Base-by-base conservation (phyloP, 1,284 basidiomycete species). In the Rhodotorula sp. region DNA sequence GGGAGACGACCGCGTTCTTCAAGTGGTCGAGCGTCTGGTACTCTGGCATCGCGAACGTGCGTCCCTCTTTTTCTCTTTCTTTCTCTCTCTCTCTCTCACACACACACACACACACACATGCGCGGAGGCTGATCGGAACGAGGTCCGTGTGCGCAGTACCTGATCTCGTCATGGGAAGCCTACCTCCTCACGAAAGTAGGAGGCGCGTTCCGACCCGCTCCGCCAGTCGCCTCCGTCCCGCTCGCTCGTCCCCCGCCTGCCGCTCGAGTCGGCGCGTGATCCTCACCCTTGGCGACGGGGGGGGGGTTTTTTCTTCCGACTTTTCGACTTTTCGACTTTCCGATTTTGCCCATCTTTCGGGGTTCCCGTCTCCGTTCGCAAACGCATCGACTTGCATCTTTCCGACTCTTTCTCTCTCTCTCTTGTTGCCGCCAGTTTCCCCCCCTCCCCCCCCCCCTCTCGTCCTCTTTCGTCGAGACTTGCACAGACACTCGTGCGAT, bases 151-250 rank as follows among this genome's bases (percentile, higher is more conserved):
- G 10, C 15, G 34, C 57, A 69, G 68, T 72, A 56, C 70, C 52
- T 74, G 60, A 53, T 72, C 46, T 61, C 70, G 24, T 65, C 62
- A 6, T 74, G 66, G 65, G 72, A 74, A 37, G 34, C 59, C n/a
- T 74, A 74, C 65, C 61, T 74, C 51, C 64, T 74, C n/a, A 68
- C 69, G 13, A 65, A 68, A 56, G 60, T 65, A 9, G 72, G 64
- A 44, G 72, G 72, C 48, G 40, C 47, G 0, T 69, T 72, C 57
- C 37, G 31, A 8, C 46, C 48, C n/a, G 61, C 64, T 26, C 62
- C 62, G 22, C 68, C 68, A 37, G 15, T 37, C 31, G 20, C 59
- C 15, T 13, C 46, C 40, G 24, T 16, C 22, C 30, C 44, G 1
- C 44, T n/a, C 16, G 20, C n/a, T 2, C 52, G 31, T 46, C 40